These are phyloP conservation scores for Pisolithus marmoratus DNA, from an alignment of 768 basidiomycete genomes.

Conservation along the genomic window DNA sequence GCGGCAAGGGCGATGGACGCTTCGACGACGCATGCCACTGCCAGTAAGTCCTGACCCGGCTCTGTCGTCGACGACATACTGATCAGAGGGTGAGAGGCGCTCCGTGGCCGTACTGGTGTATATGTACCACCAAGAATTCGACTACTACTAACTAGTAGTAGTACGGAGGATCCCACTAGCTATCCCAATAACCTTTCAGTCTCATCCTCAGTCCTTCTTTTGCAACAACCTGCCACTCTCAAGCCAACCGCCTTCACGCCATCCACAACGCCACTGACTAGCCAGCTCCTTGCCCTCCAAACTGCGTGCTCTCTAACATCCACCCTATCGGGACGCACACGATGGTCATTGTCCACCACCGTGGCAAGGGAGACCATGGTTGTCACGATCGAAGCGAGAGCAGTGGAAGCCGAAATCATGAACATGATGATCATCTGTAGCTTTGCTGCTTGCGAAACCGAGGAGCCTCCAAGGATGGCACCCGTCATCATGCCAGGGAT, in stretches of 20 bases:
- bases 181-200: not conserved
- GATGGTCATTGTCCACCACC: constrained; percentile 63
- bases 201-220: not conserved
- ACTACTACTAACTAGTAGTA: too few relatives aligned
- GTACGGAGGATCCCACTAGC: not conserved
- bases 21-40: constrained; percentile 57
- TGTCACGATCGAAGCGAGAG: constrained; percentile 61
- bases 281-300: constrained; percentile 25
- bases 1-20: constrained; percentile 48
- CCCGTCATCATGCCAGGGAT: constrained; percentile 93
- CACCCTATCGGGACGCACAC: constrained; percentile 61
- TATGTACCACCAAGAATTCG: too few relatives aligned
- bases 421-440: constrained; percentile 95
- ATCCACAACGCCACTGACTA: not conserved
- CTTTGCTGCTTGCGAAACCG: constrained; percentile 78
- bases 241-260: not conserved
- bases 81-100: too few relatives aligned
- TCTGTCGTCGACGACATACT: constrained; percentile 18
- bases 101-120: too few relatives aligned
- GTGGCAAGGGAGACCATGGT: constrained; percentile 55
- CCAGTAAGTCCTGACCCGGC: constrained; percentile 28
- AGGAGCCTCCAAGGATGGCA: constrained; percentile 80
- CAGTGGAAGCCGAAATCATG: constrained; percentile 78
- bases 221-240: not conserved
- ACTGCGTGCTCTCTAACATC: constrained; percentile 30